Base-by-base conservation (phyloP, 2,329 filamentous ascomycete genomes). In the Neofusicoccum umdonicola region DNA sequence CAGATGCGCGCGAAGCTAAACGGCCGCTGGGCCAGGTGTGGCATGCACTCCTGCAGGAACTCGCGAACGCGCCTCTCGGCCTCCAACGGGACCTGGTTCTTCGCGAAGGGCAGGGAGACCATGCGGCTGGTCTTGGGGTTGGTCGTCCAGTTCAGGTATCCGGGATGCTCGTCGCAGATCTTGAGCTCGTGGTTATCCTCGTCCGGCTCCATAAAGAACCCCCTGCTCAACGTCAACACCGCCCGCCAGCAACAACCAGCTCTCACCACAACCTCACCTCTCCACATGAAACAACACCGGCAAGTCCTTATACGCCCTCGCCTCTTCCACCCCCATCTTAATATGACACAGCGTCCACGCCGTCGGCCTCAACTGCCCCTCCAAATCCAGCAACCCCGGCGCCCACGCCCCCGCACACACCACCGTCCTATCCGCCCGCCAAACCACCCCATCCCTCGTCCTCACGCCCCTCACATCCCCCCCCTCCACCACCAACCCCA, bases 121-220 rank as follows among this genome's bases (percentile, higher is more conserved):
- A 31, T 9, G 5, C 34, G 22, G 3, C 54, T 47, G 37, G 69
- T 65, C 15, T 62, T 42, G 0, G 70, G 65, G 7, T 58, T 37
- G 9, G 35, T 19, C 9, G 80, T 67, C 48, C 79, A 81, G 65
- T 85, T 85, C 63, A 80, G 82, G 67, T 86, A 87, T 3, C 84
- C 84, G 0, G 84, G 84, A 65, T 86, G 84, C 67, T 86, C 83
- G 66, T 87, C 84, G 69, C 85, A 82, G 54, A 84, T 76, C 67
- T 83, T 83, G 15, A 83, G 72, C 65, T 83, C 77, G 48, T 77
- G 74, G 1, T 74, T 77, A 44, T 81, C 79, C 41, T 77, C 80
- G 50, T 82, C 80, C 0, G 81, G 81, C 62, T 83, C 81, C 70
- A 83, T 80, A 71, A 83, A 83, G 70, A 83, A 83, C 2, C 81